Conservation (phyloP, 1,284 basidiomycete species). For the Takashimella tepidaria region DNA sequence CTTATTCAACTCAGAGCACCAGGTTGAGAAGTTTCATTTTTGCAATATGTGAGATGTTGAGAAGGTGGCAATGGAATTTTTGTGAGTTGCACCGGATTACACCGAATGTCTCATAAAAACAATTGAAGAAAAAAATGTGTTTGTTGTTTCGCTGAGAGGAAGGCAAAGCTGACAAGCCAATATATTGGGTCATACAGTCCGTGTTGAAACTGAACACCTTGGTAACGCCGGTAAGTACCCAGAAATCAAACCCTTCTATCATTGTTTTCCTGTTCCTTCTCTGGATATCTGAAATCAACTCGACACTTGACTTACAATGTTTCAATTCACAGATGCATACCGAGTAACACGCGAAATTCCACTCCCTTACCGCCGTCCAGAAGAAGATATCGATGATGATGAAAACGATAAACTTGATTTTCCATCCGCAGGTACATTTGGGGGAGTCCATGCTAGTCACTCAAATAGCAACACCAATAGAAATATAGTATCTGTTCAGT, state of each 20-base stretch:
- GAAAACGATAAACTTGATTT: slow-evolving; percentile 1
- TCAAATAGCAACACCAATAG: background rate
- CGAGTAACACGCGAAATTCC: slow-evolving; percentile 41
- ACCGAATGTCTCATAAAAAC: background rate
- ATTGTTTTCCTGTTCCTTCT: too few relatives aligned
- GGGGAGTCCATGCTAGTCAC: too few relatives aligned
- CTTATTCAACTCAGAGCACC: slow-evolving; percentile 52
- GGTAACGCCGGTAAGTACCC: slow-evolving; percentile 48
- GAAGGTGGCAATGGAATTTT: slow-evolving; percentile 89
- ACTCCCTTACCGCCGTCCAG: slow-evolving; percentile 34
- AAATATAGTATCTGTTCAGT: slow-evolving; percentile 4
- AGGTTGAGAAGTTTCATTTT: slow-evolving; percentile 63
- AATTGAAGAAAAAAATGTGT: background rate
- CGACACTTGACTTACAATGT: too few relatives aligned
- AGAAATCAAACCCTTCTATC: too few relatives aligned
- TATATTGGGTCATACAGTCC: slow-evolving; percentile 50
- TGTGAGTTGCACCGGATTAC: too few relatives aligned
- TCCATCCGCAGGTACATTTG: background rate
- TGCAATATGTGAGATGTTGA: slow-evolving; percentile 68
- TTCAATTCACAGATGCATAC: slow-evolving; percentile 10
- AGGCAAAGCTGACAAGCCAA: too few relatives aligned
- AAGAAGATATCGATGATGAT: slow-evolving; percentile 25
- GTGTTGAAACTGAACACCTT: slow-evolving; percentile 48
- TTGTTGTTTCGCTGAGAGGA: slow-evolving; percentile 13
- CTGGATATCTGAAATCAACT: too few relatives aligned